Evolutionary conservation across 1,139 yeast genomes (phyloP).

Genomic region (Yamadazyma atlantica): DNA sequence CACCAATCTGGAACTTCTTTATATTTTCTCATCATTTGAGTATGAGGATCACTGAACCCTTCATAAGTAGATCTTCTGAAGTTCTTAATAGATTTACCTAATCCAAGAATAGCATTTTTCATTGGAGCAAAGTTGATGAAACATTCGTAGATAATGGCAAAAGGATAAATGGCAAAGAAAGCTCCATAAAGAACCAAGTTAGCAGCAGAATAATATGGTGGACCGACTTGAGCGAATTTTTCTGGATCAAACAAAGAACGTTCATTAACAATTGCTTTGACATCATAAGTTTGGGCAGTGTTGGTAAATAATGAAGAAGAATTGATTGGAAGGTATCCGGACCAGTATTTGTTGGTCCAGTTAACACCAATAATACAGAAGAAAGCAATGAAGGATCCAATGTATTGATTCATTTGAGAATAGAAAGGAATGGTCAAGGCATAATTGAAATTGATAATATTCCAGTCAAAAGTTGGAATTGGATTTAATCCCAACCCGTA

Average conservation of each 20-base stretch:
- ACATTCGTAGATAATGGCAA: slow-evolving; percentile 49
- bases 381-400: slow-evolving; percentile 45
- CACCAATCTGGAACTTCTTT: slow-evolving; percentile 67
- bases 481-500: slow-evolving; percentile 62
- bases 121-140: slow-evolving; percentile 25
- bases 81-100: slow-evolving; percentile 9
- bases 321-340: slow-evolving; percentile 57
- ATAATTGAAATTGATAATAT: slow-evolving; percentile 20
- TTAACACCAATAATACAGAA: slow-evolving; percentile 45
- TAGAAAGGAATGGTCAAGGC: slow-evolving; percentile 47
- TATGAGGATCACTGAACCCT: slow-evolving; percentile 49
- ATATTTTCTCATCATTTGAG: slow-evolving; percentile 53
- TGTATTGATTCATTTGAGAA: slow-evolving; percentile 37
- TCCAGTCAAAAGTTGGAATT: slow-evolving; percentile 54
- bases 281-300: slow-evolving; percentile 42
- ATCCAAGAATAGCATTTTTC: slow-evolving; percentile 12
- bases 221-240: slow-evolving; percentile 48
- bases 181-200: slow-evolving; percentile 53
- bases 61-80: slow-evolving; percentile 46
- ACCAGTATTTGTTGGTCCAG: slow-evolving; percentile 51
- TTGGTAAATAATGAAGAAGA: slow-evolving; percentile 45
- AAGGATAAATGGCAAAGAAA: slow-evolving; percentile 58
- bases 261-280: slow-evolving; percentile 38
- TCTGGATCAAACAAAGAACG: slow-evolving; percentile 36
- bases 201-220: slow-evolving; percentile 42